A percentile compares a stretch with the other conserved stretches of the same genome.
Conservation (phyloP, 805 yeast genomes). For the Zygosaccharomyces bailii region DNA sequence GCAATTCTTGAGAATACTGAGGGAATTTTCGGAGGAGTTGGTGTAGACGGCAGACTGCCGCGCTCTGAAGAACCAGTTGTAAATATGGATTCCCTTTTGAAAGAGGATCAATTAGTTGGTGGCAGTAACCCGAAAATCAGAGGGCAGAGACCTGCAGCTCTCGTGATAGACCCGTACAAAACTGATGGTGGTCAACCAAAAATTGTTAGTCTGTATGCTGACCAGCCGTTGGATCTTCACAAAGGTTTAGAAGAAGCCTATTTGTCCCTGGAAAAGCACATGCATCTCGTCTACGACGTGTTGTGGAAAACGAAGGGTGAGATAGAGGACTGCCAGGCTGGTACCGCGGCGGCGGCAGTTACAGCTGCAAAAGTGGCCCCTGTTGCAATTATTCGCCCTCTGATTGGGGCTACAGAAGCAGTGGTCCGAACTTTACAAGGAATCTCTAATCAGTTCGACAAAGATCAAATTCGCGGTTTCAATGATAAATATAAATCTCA, state of each 20-base stretch:
- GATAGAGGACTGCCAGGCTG: slow-evolving; percentile 44
- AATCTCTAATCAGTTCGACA: slow-evolving; percentile 73
- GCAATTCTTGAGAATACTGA: slow-evolving; percentile 75
- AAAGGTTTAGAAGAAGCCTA: slow-evolving; percentile 79
- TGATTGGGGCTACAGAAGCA: slow-evolving; percentile 92
- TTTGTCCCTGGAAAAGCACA: slow-evolving; percentile 63
- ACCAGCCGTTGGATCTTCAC: slow-evolving; percentile 70
- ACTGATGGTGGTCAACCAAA: slow-evolving; percentile 30
- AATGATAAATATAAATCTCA: slow-evolving; percentile 61
- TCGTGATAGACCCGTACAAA: slow-evolving; percentile 27
- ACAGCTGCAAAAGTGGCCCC: slow-evolving; percentile 78
- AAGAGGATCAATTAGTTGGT: slow-evolving; percentile 38
- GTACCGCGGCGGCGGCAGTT: slow-evolving; percentile 57
- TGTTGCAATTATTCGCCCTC: slow-evolving; percentile 72
- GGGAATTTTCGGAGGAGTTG: slow-evolving; percentile 71
- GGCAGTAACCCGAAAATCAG: slow-evolving; percentile 34
- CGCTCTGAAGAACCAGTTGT: slow-evolving; percentile 15
- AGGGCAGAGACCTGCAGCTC: slow-evolving; percentile 29
- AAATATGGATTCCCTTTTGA: slow-evolving; percentile 28
- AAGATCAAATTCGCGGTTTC: slow-evolving; percentile 52
- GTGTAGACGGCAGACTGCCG: slow-evolving; percentile 46
- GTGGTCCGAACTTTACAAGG: slow-evolving; percentile 80
- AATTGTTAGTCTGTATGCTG: slow-evolving; percentile 69
- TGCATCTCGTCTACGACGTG: slow-evolving; percentile 61
- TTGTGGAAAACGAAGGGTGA: slow-evolving; percentile 57